Evolutionary conservation across 768 basidiomycete genomes (phyloP), one percentile per base, ranked within the genome.

Genomic region (Lentinula edodes): DNA sequence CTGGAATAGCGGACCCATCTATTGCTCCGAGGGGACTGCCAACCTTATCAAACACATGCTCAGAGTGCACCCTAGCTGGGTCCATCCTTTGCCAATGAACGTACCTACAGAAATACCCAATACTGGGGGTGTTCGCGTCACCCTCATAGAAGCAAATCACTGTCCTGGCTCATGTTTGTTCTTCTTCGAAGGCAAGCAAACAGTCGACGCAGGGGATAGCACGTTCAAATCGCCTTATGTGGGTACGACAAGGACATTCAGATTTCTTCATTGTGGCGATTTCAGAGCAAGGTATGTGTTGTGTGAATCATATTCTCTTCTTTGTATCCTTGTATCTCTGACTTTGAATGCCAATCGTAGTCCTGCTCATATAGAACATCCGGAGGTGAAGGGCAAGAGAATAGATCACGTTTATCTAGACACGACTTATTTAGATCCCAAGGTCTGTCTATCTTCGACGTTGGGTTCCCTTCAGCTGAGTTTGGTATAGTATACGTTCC

Each of bases 81-180:
- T 99, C 0, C 82, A 90, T 67, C 86, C 93, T 5, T 78, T 98
- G 3, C 91, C 93, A 1, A 84, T 94, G 82, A 84, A 97, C 71
- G 76, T 76, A 0, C 82, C 93, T 0, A 88, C 85, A 0, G 70
- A 84, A 38, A 80, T 97, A 60, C 93, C 96, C 0, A 75, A 91
- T 65, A 93, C 93, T 0, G 85, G 86, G 32, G 95, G 95, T 2
- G 92, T 98, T 39, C 78, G 75, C 41, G 95, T 98, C 5, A 98
- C 94, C 1, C 83, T 95, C 43, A 93, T 99, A n/a, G 93, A 97
- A 68, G 97, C 96, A 9, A 98, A 99, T 71, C 97, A 98, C 69
- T 98, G 96, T 72, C 97, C 97, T 5, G 97, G 97, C 4, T 97
- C 95, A 2, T 93, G 88, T 62, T 77, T 99, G 28, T 98, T 98